phyloP scores from a whole-genome alignment of 2,329 filamentous ascomycete species.

The Talaromyces sp. region DNA sequence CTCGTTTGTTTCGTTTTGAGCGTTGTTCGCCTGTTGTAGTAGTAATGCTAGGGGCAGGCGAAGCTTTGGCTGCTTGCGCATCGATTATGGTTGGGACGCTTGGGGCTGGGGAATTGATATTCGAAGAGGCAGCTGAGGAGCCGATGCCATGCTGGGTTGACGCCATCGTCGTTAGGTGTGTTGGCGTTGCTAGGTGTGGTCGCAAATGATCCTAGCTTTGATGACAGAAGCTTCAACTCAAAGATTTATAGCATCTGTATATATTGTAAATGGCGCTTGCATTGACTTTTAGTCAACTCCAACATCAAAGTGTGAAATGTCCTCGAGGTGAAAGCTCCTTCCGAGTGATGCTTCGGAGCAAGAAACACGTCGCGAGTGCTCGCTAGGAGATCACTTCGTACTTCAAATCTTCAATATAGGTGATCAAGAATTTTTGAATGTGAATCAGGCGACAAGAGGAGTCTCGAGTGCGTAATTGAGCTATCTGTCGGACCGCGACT shows the following conservation, averaged over 20 bases:
- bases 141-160: constrained; percentile 29
- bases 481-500: background rate
- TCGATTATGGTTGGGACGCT: constrained; percentile 30
- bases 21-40: constrained; percentile 31
- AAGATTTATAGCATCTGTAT: background rate
- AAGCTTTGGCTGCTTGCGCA: constrained; percentile 29
- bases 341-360: background rate
- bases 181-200: background rate
- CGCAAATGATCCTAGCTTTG: background rate
- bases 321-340: background rate
- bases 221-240: background rate
- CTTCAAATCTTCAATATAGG: background rate
- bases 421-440: background rate
- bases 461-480: background rate
- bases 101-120: constrained; percentile 36
- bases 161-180: constrained; percentile 25
- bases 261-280: background rate
- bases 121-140: constrained; percentile 35
- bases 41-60: constrained; percentile 32
- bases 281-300: background rate
- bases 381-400: background rate
- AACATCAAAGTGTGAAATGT: background rate
- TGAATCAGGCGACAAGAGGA: background rate
- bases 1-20: constrained; percentile 42
- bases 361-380: background rate